Conservation (phyloP, 768 basidiomycete species). For the Epithele typhae region DNA sequence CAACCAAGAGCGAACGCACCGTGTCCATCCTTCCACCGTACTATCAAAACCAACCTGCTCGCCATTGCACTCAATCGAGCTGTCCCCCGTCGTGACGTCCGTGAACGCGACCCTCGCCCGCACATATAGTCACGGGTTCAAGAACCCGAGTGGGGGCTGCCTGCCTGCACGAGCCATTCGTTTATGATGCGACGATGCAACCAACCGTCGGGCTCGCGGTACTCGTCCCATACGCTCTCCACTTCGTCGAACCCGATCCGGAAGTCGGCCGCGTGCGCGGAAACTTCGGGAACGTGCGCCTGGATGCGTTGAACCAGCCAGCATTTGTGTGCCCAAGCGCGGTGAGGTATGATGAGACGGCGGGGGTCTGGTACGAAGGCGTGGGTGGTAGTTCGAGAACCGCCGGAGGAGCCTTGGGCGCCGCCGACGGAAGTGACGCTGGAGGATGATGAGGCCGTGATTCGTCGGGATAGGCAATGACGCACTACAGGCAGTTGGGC, state of each 20-base stretch:
- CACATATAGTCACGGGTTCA: conserved; percentile 34
- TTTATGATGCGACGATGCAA: conserved; percentile 31
- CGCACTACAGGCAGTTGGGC: conserved; percentile 33
- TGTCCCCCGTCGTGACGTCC: conserved; percentile 30
- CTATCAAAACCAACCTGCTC: conserved; percentile 28
- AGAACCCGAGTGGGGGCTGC: conserved; percentile 29
- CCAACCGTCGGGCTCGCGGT: conserved; percentile 32
- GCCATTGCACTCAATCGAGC: conserved; percentile 31
- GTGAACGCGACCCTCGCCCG: conserved; percentile 22
- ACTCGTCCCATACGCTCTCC: conserved; percentile 27
- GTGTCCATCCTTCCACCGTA: conserved; percentile 27
- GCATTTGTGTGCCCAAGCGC: conserved; percentile 49
- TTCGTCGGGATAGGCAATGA: not conserved
- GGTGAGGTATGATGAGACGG: conserved; percentile 42
- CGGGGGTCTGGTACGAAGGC: conserved; percentile 48
- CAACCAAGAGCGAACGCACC: conserved; percentile 18
- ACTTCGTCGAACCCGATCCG: conserved; percentile 17
- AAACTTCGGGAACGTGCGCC: conserved; percentile 44
- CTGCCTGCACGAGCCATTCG: conserved; percentile 25
- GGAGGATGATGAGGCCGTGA: not conserved
- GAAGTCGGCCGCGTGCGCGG: conserved; percentile 34
- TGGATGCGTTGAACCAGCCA: conserved; percentile 26
- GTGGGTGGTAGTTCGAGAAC: conserved; percentile 60
- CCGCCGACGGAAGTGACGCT: conserved; percentile 64
- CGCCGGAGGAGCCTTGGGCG: conserved; percentile 42